Conservation (phyloP, 2,329 filamentous ascomycete species). For the Fusarium solani-melongenae region DNA sequence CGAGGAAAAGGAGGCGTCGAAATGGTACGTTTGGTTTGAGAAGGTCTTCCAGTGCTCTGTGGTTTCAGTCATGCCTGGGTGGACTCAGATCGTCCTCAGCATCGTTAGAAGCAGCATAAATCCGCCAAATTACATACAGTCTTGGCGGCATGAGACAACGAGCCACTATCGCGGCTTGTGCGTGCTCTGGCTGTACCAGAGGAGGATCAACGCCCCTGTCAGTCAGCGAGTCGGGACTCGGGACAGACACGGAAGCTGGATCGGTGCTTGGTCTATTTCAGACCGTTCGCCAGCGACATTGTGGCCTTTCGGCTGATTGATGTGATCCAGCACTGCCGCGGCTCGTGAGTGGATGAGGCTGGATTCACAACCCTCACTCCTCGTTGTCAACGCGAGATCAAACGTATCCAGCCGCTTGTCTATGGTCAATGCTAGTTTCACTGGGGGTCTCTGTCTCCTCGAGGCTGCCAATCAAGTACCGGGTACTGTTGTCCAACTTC, state of each 20-base stretch:
- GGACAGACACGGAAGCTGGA: no score
- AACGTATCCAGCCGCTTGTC: not conserved
- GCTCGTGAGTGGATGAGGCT: not conserved
- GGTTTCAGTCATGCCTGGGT: not conserved
- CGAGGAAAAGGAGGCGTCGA: not conserved
- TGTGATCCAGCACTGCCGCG: not conserved
- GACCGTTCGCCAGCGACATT: not conserved
- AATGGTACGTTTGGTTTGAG: not conserved
- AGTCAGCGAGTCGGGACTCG: no score
- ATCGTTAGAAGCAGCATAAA: not conserved
- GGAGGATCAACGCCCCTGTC: no score
- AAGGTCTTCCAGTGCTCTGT: not conserved
- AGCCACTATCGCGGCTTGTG: not conserved
- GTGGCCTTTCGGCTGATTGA: not conserved
- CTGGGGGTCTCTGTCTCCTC: not conserved
- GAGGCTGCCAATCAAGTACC: not conserved
- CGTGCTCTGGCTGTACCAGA: no score
- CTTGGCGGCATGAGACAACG: not conserved
- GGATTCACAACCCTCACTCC: not conserved
- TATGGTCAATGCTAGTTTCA: not conserved
- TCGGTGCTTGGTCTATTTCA: no score
- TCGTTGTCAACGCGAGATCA: not conserved
- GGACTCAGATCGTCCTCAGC: not conserved
- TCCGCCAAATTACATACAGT: not conserved
- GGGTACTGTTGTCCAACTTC: no score